Percentiles rank a stretch among this genome's conserved stretches.
Conservation (phyloP, 2,329 filamentous ascomycete genomes). For the Fusarium algeriense region DNA sequence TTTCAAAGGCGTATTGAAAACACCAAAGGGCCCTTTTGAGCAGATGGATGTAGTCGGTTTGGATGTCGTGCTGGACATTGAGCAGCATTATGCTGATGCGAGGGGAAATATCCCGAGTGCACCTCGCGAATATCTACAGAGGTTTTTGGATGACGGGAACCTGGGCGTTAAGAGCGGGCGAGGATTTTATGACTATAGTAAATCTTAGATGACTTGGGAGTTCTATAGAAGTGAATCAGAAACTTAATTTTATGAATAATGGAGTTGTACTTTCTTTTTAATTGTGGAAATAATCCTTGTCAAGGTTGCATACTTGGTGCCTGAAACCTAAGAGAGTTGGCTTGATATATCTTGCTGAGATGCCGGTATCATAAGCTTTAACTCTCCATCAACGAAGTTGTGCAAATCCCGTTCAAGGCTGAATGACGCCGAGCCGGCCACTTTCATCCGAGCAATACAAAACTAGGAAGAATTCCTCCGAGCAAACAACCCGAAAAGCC, state of each 20-base stretch:
- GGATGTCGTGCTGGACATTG: conserved; percentile 50
- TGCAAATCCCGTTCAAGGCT: neutral
- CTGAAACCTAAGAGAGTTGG: no score
- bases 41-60: conserved; percentile 50
- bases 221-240: neutral
- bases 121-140: conserved; percentile 45
- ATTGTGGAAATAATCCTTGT: no score
- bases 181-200: conserved; percentile 47
- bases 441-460: neutral
- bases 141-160: conserved; percentile 41
- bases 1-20: conserved; percentile 49
- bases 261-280: neutral
- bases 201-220: neutral
- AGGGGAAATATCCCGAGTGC: conserved; percentile 41
- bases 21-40: conserved; percentile 49
- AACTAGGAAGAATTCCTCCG: neutral
- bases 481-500: neutral
- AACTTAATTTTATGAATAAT: neutral
- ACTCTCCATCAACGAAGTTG: no score
- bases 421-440: neutral
- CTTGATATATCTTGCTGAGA: no score
- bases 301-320: no score
- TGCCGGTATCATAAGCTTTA: no score
- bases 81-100: conserved; percentile 49
- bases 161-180: conserved; percentile 48